A percentile compares a stretch with the other conserved stretches of the same genome.
Evolutionary conservation across 2,329 filamentous ascomycete species (phyloP).

Genomic region (Aspergillus melleus): DNA sequence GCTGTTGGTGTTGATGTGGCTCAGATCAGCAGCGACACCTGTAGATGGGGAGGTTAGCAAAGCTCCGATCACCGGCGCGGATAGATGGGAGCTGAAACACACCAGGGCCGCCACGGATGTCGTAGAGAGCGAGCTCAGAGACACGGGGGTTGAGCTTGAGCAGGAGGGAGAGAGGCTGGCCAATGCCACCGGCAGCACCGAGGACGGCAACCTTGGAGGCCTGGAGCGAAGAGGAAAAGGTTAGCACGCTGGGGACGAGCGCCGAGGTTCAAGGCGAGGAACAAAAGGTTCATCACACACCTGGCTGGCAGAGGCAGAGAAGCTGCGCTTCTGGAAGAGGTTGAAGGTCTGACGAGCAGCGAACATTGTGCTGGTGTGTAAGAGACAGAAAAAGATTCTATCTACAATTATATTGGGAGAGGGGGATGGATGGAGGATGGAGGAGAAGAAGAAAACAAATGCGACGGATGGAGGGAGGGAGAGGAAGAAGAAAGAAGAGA

Average conservation of each 20-base stretch:
- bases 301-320: constrained; percentile 76
- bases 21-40: constrained; percentile 98
- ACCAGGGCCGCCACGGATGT: constrained; percentile 94
- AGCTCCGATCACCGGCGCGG: constrained; percentile 1
- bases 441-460: constrained; percentile 1
- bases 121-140: constrained; percentile 91
- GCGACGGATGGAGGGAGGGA: constrained; percentile 5
- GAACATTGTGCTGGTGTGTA: constrained; percentile 64
- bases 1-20: constrained; percentile 99
- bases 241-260: constrained; percentile 14
- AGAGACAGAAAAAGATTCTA: constrained; percentile 16
- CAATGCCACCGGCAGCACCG: constrained; percentile 96
- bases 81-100: constrained; percentile 35
- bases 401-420: constrained; percentile 8
- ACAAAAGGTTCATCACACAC: constrained; percentile 50
- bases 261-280: constrained; percentile 11
- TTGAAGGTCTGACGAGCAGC: constrained; percentile 59
- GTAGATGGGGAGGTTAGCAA: constrained; percentile 1
- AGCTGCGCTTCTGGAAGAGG: constrained; percentile 71
- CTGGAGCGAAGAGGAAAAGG: constrained; percentile 49
- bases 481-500: constrained; percentile 12
- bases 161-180: constrained; percentile 94
- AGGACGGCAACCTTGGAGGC: constrained; percentile 97
- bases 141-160: constrained; percentile 98
- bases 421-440: constrained; percentile 8